Evolutionary conservation across 345 rosid genomes (phyloP).

Genomic region (Hevea brasiliensis): DNA sequence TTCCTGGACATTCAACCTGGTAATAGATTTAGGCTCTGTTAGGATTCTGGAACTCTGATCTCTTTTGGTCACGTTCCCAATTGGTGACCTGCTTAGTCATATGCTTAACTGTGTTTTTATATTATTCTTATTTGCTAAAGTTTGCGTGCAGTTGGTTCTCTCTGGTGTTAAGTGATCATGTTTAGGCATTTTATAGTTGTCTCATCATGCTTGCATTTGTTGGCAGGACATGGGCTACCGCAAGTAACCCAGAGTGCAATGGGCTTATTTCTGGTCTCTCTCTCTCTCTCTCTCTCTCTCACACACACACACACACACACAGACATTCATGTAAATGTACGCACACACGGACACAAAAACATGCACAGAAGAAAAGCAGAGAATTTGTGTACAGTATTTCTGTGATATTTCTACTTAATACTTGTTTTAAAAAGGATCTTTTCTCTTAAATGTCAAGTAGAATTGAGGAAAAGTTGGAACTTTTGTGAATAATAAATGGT

Average conservation of each 20-base stretch:
- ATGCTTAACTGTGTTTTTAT: conserved; percentile 7
- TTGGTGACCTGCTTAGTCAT: conserved; percentile 11
- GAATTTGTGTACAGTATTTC: too few relatives aligned
- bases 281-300: conserved; percentile 19
- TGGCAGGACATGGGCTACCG: conserved; percentile 90
- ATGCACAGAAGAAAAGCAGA: too few relatives aligned
- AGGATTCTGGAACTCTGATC: conserved; percentile 5
- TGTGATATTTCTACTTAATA: too few relatives aligned
- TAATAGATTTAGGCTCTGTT: conserved; percentile 23
- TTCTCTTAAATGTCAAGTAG: background rate
- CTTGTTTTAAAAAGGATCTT: background rate
- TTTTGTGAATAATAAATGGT: background rate
- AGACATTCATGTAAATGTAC: too few relatives aligned
- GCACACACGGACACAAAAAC: background rate
- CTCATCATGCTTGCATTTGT: conserved; percentile 21
- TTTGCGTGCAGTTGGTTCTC: conserved; percentile 2
- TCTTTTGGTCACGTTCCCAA: conserved; percentile 8
- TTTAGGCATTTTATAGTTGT: conserved; percentile 12
- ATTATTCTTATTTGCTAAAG: conserved; percentile 1
- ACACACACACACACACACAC: too few relatives aligned
- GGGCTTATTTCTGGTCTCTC: conserved; percentile 78
- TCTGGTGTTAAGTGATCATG: background rate
- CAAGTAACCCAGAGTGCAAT: conserved; percentile 76
- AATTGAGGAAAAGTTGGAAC: background rate
- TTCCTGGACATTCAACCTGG: conserved; percentile 91